Percentiles rank a stretch among this genome's conserved stretches.
Evolutionary conservation across 2,329 filamentous ascomycete genomes (phyloP).

Genomic region (Grosmannia serpens): DNA sequence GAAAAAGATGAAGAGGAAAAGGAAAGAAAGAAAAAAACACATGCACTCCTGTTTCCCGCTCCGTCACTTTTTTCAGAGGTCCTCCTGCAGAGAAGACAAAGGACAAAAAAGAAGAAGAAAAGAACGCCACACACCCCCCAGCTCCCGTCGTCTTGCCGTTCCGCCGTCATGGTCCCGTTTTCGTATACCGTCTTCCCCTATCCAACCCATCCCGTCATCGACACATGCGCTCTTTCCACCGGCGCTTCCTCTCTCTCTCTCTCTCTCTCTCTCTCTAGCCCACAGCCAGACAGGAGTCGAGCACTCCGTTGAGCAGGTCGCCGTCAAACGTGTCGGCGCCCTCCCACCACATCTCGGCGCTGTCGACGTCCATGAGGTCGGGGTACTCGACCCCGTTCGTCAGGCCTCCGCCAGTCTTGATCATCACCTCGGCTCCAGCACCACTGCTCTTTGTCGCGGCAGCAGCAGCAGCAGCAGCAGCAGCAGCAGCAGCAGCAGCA

Average conservation of each 20-base stretch:
- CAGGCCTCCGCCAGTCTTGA: neutral
- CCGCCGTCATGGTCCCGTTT: neutral
- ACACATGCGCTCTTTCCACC: neutral
- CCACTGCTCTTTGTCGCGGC: neutral
- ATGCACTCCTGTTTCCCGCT: neutral
- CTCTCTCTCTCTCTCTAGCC: slow-evolving; percentile 15
- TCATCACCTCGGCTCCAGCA: neutral
- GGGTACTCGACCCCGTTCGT: slow-evolving; percentile 26
- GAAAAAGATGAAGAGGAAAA: neutral
- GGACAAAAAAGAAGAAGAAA: neutral
- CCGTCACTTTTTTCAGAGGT: neutral
- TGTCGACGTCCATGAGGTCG: slow-evolving; percentile 50
- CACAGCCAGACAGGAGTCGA: slow-evolving; percentile 44
- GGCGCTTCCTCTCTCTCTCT: neutral
- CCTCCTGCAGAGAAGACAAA: neutral
- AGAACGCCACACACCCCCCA: neutral
- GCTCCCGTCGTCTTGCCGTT: neutral
- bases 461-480: neutral
- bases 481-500: neutral
- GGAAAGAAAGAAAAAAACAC: neutral
- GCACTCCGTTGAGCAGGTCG: slow-evolving; percentile 40
- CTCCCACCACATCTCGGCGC: slow-evolving; percentile 48
- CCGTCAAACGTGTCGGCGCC: slow-evolving; percentile 42
- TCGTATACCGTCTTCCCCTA: neutral
- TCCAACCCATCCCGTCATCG: neutral